Percentiles rank a stretch among this genome's conserved stretches.
Conservation (phyloP, 768 basidiomycete species). For the Melanogaster broomeanus region DNA sequence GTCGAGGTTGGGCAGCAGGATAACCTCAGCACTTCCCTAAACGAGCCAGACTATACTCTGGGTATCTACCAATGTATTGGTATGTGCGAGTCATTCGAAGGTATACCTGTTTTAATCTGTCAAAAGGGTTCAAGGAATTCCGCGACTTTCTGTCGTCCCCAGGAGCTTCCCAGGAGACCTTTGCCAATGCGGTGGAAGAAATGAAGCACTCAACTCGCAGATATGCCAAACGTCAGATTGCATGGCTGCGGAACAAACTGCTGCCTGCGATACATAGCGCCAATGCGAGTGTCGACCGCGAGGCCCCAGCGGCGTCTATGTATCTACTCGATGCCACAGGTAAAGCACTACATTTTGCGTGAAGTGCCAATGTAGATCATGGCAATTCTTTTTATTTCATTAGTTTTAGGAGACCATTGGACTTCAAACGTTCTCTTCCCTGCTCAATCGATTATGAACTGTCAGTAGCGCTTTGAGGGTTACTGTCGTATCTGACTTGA, state of each 20-base stretch:
- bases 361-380: not conserved
- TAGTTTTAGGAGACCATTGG: conserved; percentile 63
- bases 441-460: conserved; percentile 50
- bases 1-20: not conserved
- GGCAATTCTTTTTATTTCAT: conserved; percentile 1
- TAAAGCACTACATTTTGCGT: conserved; percentile 25
- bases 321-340: conserved; percentile 74
- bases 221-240: conserved; percentile 89
- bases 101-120: conserved; percentile 6
- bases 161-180: conserved; percentile 41
- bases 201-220: conserved; percentile 89
- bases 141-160: conserved; percentile 57
- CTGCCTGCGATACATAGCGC: conserved; percentile 65
- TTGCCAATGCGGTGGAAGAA: conserved; percentile 59
- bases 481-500: conserved; percentile 1
- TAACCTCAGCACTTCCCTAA: not conserved
- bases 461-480: conserved; percentile 33
- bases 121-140: conserved; percentile 91
- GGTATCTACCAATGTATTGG: conserved; percentile 97
- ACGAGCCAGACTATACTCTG: conserved; percentile 57
- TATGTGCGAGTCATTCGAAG: conserved; percentile 27
- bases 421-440: conserved; percentile 49
- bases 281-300: conserved; percentile 36
- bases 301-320: conserved; percentile 35
- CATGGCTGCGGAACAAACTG: conserved; percentile 91